Evolutionary conservation across 2,329 filamentous ascomycete species (phyloP).

Genomic region (Pseudogymnoascus sp.): DNA sequence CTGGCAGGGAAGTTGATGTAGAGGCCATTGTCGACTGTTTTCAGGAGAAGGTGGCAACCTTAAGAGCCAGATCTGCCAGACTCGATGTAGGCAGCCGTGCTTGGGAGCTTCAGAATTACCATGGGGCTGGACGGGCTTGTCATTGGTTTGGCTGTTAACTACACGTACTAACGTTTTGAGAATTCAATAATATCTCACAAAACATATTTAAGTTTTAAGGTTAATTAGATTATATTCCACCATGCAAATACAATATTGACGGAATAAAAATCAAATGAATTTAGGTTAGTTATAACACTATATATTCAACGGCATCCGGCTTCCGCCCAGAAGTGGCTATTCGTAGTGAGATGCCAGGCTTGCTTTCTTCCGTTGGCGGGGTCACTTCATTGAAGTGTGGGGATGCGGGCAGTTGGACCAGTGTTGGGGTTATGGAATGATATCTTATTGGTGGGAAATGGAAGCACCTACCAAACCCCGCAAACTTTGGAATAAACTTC

Average conservation of each 20-base stretch:
- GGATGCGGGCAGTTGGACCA: neutral
- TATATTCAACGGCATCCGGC: neutral
- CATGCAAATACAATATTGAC: neutral
- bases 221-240: neutral
- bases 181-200: neutral
- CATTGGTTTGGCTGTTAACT: neutral
- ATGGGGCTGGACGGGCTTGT: neutral
- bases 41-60: neutral
- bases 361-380: neutral
- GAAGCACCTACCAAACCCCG: neutral
- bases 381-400: neutral
- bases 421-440: neutral
- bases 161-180: neutral
- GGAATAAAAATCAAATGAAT: neutral
- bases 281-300: neutral
- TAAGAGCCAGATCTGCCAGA: neutral
- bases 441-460: constrained; percentile 7
- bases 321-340: neutral
- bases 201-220: neutral
- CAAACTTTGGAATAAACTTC: neutral
- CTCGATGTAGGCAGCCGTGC: neutral
- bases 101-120: neutral
- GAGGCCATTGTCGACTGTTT: neutral
- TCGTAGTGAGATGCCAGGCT: neutral
- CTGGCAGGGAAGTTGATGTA: neutral